Percentiles rank a stretch among this genome's conserved stretches.
These are phyloP conservation scores for Chalciporus pseudorubinellus DNA, from an alignment of 768 basidiomycete species.

Conservation along the genomic window DNA sequence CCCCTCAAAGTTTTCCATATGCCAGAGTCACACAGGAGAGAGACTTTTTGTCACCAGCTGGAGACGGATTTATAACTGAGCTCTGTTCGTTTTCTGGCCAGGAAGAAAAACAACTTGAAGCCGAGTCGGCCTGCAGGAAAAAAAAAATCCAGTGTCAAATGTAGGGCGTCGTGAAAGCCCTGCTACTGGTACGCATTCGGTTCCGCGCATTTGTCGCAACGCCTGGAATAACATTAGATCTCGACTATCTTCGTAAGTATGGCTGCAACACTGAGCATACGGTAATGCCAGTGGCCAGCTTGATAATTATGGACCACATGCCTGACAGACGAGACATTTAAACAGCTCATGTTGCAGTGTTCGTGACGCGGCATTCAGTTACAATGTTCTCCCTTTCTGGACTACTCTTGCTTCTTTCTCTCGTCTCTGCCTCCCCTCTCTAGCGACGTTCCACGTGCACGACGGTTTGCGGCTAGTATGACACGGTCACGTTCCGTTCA, in stretches of 20 bases:
- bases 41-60: background rate
- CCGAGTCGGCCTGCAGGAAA: no score
- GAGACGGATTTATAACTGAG: background rate
- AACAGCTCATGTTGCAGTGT: background rate
- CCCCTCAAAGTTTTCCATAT: background rate
- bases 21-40: no score
- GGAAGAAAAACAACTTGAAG: no score
- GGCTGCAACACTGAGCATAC: background rate
- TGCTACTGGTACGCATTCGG: background rate
- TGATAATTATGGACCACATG: background rate
- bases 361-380: background rate
- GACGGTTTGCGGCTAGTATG: slow-evolving; percentile 48
- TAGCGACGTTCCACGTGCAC: background rate
- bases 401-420: slow-evolving; percentile 19
- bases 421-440: slow-evolving; percentile 16
- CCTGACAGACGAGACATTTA: slow-evolving; percentile 10
- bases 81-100: no score
- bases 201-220: background rate
- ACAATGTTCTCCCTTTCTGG: slow-evolving; percentile 11
- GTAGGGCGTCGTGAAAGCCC: no score
- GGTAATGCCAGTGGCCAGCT: no score
- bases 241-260: background rate
- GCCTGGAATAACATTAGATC: background rate
- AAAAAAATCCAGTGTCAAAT: background rate
- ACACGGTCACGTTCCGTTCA: slow-evolving; percentile 39